phyloP scores from a whole-genome alignment of 2,329 filamentous ascomycete species.

The Exophiala mesophila region DNA sequence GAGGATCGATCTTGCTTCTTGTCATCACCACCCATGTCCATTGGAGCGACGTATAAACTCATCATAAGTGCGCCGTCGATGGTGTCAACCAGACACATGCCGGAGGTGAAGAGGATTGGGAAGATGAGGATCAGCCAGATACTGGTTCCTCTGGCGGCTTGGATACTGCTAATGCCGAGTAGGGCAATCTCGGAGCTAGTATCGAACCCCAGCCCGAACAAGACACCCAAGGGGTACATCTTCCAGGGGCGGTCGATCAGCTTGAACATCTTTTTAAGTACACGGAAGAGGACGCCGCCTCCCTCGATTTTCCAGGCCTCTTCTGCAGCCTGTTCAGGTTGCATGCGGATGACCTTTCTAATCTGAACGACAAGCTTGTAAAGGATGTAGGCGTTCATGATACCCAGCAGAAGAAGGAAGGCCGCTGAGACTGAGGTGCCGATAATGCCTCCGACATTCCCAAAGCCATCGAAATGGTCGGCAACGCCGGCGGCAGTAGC shows the following conservation, averaged over 20 bases:
- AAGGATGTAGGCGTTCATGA: slow-evolving; percentile 82
- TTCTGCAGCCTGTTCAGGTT: slow-evolving; percentile 42
- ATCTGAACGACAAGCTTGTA: slow-evolving; percentile 70
- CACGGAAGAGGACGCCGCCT: slow-evolving; percentile 65
- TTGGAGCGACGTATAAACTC: slow-evolving; percentile 69
- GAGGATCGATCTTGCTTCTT: slow-evolving; percentile 6
- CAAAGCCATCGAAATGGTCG: slow-evolving; percentile 73
- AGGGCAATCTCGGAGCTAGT: slow-evolving; percentile 92
- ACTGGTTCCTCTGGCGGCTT: slow-evolving; percentile 77
- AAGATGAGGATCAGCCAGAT: slow-evolving; percentile 95
- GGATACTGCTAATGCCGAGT: slow-evolving; percentile 81
- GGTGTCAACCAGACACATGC: slow-evolving; percentile 93
- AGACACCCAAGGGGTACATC: slow-evolving; percentile 84
- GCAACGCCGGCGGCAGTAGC: slow-evolving; percentile 81
- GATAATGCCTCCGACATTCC: slow-evolving; percentile 76
- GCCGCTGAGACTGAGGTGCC: slow-evolving; percentile 81
- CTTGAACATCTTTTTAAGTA: slow-evolving; percentile 72
- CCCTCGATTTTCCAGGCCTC: slow-evolving; percentile 66
- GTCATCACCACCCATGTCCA: slow-evolving; percentile 27
- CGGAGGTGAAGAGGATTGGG: slow-evolving; percentile 85
- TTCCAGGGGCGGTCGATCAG: slow-evolving; percentile 73
- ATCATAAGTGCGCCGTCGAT: slow-evolving; percentile 94
- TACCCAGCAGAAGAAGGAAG: slow-evolving; percentile 75
- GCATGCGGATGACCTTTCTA: slow-evolving; percentile 52
- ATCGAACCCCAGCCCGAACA: slow-evolving; percentile 92